These are phyloP conservation scores for Nitzschia putrida DNA, from an alignment of 108 stramenopile genomes.

Conservation along the genomic window DNA sequence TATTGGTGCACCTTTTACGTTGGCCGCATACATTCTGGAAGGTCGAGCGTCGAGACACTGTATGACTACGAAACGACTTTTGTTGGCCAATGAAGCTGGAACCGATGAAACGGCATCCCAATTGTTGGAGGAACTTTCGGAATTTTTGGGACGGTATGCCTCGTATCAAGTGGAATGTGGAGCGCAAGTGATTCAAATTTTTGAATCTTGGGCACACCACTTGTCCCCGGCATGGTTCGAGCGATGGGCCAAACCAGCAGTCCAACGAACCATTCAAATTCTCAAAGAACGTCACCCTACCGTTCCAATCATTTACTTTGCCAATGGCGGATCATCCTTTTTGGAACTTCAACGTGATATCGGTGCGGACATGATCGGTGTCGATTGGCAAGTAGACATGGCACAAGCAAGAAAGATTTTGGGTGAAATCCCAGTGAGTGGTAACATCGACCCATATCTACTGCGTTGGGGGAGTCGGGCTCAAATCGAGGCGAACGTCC, in stretches of 20 bases:
- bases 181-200: slow-evolving; percentile 97
- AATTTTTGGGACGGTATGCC: slow-evolving; percentile 90
- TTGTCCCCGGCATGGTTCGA: slow-evolving; percentile 82
- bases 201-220: slow-evolving; percentile 98
- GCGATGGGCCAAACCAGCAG: slow-evolving; percentile 87
- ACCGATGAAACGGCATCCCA: slow-evolving; percentile 67
- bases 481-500: slow-evolving; percentile 86
- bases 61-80: slow-evolving; percentile 83
- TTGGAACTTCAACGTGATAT: slow-evolving; percentile 91
- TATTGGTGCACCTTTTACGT: slow-evolving; percentile 97
- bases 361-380: slow-evolving; percentile 86
- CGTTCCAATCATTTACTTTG: slow-evolving; percentile 97
- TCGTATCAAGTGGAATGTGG: slow-evolving; percentile 96
- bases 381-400: slow-evolving; percentile 92
- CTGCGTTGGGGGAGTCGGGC: slow-evolving; percentile 84
- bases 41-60: slow-evolving; percentile 77
- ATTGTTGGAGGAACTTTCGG: slow-evolving; percentile 87
- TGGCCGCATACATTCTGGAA: slow-evolving; percentile 96
- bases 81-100: slow-evolving; percentile 80
- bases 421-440: slow-evolving; percentile 84
- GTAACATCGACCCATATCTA: slow-evolving; percentile 94
- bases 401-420: slow-evolving; percentile 78
- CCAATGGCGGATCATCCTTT: slow-evolving; percentile 92
- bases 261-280: slow-evolving; percentile 83
- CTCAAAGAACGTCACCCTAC: slow-evolving; percentile 87